Evolutionary conservation across 495 filamentous ascomycete genomes (phyloP), one percentile per base, ranked within the genome.

Genomic region (Lasiosphaeria ovina): DNA sequence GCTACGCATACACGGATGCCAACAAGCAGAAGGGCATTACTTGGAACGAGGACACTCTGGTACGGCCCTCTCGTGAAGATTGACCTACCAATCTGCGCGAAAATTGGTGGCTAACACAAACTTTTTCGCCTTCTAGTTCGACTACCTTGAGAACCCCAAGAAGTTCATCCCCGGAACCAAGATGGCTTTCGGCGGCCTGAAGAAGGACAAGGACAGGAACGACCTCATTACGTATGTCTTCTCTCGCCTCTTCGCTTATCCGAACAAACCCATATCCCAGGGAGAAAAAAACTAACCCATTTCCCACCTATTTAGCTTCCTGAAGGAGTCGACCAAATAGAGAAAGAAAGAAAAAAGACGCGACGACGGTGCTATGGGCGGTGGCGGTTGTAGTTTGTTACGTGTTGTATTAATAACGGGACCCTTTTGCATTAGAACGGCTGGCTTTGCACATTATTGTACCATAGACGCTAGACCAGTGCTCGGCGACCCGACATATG

Each of bases 131-230:
- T 24, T 31, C 7, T 55, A 78, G 73, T 81, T 81, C 70, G 76
- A 74, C n/a, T 80, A 81, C 77, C 78, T 80, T 53, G 79, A 81
- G 75, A 80, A 81, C 78, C 79, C 79, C 72, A 81, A 81, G 76
- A 81, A 81, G 76, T 81, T 75, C 87, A 98, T 99, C 64, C 95
- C 94, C 69, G 94, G 94, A 67, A 99, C 94, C 78, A 99, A 99
- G 91, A 99, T 99, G 94, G 94, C 94, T 72, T 99, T 99, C 77
- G 94, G 94, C 81, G 94, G 94, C 74, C 83, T 99, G 68, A 99
- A 99, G 93, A 99, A 99, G 89, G 86, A 83, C 66, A 97, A 97
- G 89, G 94, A 99, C 82, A 85, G 94, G 77, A 98, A 98, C 79
- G 95, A 99, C 81, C 84, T 99, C 67, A 96, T 98, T 85, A 93